Percentiles rank a stretch among this genome's conserved stretches.
Conservation (phyloP, 208 protist species). For the Ichthyophonus hoferi region DNA sequence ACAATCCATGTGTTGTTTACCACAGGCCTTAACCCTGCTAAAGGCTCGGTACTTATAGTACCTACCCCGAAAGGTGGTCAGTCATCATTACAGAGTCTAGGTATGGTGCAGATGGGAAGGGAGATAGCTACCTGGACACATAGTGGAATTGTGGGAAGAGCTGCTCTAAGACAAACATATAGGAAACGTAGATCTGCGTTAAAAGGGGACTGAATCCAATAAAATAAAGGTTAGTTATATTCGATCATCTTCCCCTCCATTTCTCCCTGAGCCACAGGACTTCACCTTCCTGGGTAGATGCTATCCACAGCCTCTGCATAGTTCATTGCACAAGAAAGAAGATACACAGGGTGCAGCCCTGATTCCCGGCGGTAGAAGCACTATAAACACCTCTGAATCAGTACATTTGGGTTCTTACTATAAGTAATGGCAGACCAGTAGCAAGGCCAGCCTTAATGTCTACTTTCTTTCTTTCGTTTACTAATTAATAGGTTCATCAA, state of each 20-base stretch:
- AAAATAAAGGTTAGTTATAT: too few species aligned
- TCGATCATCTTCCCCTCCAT: too few species aligned
- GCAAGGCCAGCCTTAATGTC: too few species aligned
- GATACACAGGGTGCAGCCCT: constrained; percentile 14
- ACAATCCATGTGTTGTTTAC: not conserved
- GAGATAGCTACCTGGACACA: not conserved
- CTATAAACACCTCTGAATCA: not conserved
- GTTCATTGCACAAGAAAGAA: not conserved
- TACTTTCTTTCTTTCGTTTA: too few species aligned
- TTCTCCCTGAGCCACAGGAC: too few species aligned
- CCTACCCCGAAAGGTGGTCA: too few species aligned
- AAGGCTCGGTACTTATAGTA: constrained; percentile 14
- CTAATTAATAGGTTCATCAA: too few species aligned
- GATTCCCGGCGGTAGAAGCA: not conserved
- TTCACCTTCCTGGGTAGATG: not conserved
- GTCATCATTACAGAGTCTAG: too few species aligned
- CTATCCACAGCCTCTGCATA: constrained; percentile 10
- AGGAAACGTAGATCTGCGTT: constrained; percentile 19
- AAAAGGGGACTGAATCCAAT: not conserved
- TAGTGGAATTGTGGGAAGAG: constrained; percentile 26
- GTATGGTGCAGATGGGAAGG: too few species aligned
- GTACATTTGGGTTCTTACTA: not conserved
- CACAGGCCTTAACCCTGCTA: not conserved
- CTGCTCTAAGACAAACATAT: constrained; percentile 3
- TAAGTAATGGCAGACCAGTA: too few species aligned